Evolutionary conservation across 2,329 filamentous ascomycete genomes (phyloP).

Genomic region (Coniosporium tulheliwenetii): DNA sequence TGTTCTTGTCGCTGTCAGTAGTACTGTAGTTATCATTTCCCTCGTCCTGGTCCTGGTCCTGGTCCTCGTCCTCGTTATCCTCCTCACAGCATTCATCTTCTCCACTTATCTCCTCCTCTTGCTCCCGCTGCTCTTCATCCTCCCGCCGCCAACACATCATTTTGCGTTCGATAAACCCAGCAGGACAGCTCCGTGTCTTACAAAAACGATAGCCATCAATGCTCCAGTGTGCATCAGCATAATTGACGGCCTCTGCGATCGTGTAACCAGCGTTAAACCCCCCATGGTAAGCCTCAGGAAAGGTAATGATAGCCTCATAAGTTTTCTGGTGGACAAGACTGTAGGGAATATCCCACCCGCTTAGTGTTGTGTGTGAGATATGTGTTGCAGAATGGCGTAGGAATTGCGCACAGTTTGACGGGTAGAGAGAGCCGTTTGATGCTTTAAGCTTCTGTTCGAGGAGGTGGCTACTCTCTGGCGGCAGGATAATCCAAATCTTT

Average conservation of each 20-base stretch:
- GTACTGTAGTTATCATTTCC: slow-evolving; percentile 1
- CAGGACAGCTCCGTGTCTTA: slow-evolving; percentile 21
- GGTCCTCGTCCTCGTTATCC: slow-evolving; percentile 2
- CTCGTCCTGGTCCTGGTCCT: too few relatives aligned
- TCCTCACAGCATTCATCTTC: too few relatives aligned
- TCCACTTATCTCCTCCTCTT: slow-evolving; percentile 6
- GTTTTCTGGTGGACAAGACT: background rate
- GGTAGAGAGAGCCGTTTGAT: too few relatives aligned
- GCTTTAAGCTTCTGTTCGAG: background rate
- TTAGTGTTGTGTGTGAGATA: background rate
- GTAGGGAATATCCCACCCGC: background rate
- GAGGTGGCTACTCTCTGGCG: background rate
- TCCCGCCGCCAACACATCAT: slow-evolving; percentile 10
- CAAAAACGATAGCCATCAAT: slow-evolving; percentile 7
- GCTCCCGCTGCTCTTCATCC: slow-evolving; percentile 5
- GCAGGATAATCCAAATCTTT: background rate
- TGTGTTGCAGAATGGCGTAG: background rate
- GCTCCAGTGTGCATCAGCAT: background rate
- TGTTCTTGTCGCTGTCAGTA: background rate
- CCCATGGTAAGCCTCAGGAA: background rate
- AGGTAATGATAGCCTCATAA: background rate
- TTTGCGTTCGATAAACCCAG: background rate
- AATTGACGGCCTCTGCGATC: background rate
- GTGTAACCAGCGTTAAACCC: background rate
- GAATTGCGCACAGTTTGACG: background rate